These are phyloP conservation scores for Diutina rugosa DNA, from an alignment of 1,139 yeast species.

Conservation along the genomic window DNA sequence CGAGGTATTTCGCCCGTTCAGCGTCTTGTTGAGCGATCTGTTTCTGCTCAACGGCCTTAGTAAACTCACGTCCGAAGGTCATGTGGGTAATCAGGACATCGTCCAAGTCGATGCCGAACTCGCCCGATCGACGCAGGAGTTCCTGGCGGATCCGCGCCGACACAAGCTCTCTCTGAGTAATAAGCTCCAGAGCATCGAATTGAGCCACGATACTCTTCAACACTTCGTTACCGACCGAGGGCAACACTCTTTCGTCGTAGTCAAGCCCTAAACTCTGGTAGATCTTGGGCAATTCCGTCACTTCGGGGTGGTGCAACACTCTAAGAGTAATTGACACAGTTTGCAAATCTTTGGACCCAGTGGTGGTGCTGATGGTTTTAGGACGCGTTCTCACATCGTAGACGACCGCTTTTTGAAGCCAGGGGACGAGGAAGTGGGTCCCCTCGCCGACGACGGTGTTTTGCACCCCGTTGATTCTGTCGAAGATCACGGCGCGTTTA, in stretches of 20 bases:
- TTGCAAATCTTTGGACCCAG: conserved; percentile 96
- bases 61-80: conserved; percentile 94
- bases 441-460: conserved; percentile 88
- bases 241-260: conserved; percentile 93
- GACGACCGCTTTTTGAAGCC: conserved; percentile 86
- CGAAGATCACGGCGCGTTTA: conserved; percentile 89
- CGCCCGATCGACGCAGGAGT: conserved; percentile 69
- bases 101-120: conserved; percentile 83
- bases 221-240: conserved; percentile 95
- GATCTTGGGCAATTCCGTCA: conserved; percentile 63
- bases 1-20: conserved; percentile 88
- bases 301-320: conserved; percentile 91
- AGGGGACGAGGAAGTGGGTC: conserved; percentile 87
- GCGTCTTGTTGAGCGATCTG: conserved; percentile 99
- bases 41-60: conserved; percentile 97
- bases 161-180: conserved; percentile 93
- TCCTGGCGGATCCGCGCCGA: conserved; percentile 85
- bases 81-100: conserved; percentile 97
- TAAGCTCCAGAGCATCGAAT: conserved; percentile 95
- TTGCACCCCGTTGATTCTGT: conserved; percentile 82
- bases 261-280: conserved; percentile 89
- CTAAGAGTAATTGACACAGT: conserved; percentile 89
- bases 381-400: conserved; percentile 91
- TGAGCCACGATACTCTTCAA: conserved; percentile 93
- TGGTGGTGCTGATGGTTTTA: conserved; percentile 83